A percentile compares a stretch with the other conserved stretches of the same genome.
Evolutionary conservation across 805 yeast genomes (phyloP).

Genomic region (Kazachstania viticola): DNA sequence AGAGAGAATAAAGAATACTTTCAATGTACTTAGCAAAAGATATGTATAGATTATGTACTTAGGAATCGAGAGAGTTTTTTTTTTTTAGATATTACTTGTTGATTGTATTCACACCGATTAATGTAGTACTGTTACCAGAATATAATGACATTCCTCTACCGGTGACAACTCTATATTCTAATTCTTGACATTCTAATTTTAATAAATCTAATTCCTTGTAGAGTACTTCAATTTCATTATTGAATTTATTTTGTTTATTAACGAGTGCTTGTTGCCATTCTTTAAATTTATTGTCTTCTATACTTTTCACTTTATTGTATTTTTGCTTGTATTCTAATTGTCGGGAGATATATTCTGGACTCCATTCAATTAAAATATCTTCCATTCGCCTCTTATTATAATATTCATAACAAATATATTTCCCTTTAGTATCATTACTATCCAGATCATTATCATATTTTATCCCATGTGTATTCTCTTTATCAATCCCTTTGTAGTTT

Average conservation of each 20-base stretch:
- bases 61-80: no score
- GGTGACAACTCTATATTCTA: constrained; percentile 10
- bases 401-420: constrained; percentile 30
- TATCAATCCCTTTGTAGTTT: constrained; percentile 12
- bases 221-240: constrained; percentile 38
- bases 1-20: no score
- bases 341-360: constrained; percentile 36
- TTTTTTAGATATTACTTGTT: not conserved
- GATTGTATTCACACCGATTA: constrained; percentile 1
- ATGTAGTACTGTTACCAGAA: constrained; percentile 1
- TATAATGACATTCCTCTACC: constrained; percentile 1
- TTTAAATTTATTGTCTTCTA: constrained; percentile 46
- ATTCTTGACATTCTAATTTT: constrained; percentile 23
- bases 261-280: constrained; percentile 50
- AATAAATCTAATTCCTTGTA: constrained; percentile 29
- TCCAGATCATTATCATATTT: constrained; percentile 14
- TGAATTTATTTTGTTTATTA: constrained; percentile 43
- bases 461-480: not conserved
- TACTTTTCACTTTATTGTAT: constrained; percentile 32
- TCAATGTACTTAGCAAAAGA: no score
- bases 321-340: constrained; percentile 34
- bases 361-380: constrained; percentile 30
- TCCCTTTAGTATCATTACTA: constrained; percentile 22
- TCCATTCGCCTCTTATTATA: constrained; percentile 31
- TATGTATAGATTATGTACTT: no score